These are phyloP conservation scores for Lepidium campestre DNA, from an alignment of 441 rosid species.

Conservation along the genomic window DNA sequence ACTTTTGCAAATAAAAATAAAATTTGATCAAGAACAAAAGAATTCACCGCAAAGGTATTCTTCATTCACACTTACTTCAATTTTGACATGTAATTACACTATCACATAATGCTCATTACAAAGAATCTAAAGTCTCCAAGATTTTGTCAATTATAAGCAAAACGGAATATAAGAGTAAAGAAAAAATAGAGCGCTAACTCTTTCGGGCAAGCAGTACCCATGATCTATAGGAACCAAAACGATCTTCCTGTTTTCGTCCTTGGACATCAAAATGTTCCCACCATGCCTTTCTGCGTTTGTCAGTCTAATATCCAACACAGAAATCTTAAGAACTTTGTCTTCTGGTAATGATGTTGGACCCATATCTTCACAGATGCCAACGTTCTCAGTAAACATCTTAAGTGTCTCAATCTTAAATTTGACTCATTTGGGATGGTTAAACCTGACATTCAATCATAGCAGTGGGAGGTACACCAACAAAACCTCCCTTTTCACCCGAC, in stretches of 20 bases:
- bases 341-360: slow-evolving; percentile 69
- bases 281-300: slow-evolving; percentile 86
- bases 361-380: slow-evolving; percentile 80
- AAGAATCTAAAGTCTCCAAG: no score
- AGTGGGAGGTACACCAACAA: slow-evolving; percentile 80
- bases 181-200: slow-evolving; percentile 38
- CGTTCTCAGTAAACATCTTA: slow-evolving; percentile 64
- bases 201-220: slow-evolving; percentile 83
- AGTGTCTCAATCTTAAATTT: slow-evolving; percentile 62
- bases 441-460: slow-evolving; percentile 52
- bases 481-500: slow-evolving; percentile 46
- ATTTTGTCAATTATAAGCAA: not conserved
- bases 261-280: slow-evolving; percentile 61
- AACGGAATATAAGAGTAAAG: not conserved
- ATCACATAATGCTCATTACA: no score
- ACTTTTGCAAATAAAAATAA: no score
- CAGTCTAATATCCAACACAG: slow-evolving; percentile 67
- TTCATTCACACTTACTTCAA: no score
- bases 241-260: slow-evolving; percentile 36
- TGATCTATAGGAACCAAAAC: slow-evolving; percentile 77
- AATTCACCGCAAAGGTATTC: no score
- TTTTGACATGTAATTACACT: no score
- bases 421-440: slow-evolving; percentile 47
- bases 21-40: no score
- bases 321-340: slow-evolving; percentile 74